Percentiles rank a stretch among this genome's conserved stretches.
These are phyloP conservation scores for Russula compacta DNA, from an alignment of 768 basidiomycete genomes.

Conservation along the genomic window DNA sequence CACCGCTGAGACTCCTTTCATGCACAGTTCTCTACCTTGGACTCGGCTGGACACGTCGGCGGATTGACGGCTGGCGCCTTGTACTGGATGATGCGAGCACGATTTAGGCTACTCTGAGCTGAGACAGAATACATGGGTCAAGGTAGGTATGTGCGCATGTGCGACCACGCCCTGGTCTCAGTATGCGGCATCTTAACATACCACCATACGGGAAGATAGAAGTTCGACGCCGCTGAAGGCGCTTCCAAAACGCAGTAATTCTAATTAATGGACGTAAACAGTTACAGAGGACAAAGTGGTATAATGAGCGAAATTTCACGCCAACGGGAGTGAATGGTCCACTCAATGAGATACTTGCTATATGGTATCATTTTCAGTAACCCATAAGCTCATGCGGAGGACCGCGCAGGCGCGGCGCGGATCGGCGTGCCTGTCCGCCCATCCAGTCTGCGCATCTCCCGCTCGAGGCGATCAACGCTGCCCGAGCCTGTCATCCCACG, in stretches of 20 bases:
- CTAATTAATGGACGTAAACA: slow-evolving; percentile 1
- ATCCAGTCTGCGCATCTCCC: slow-evolving; percentile 74
- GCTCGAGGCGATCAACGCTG: slow-evolving; percentile 60
- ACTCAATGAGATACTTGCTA: neutral
- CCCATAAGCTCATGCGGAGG: neutral
- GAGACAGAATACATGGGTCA: neutral
- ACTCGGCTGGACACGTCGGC: slow-evolving; percentile 16
- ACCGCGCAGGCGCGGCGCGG: neutral
- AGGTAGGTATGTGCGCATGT: neutral
- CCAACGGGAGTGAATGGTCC: neutral
- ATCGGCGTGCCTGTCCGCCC: slow-evolving; percentile 69
- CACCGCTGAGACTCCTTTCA: neutral
- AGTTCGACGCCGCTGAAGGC: neutral
- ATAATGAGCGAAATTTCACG: neutral
- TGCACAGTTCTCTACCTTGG: slow-evolving; percentile 5
- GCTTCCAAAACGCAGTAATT: neutral
- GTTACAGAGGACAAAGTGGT: neutral
- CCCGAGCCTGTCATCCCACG: slow-evolving; percentile 31
- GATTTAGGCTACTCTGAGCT: neutral
- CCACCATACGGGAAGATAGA: neutral
- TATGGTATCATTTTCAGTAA: neutral
- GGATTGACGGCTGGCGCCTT: slow-evolving; percentile 13
- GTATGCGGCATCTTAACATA: neutral
- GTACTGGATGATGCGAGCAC: slow-evolving; percentile 11
- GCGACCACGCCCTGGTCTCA: neutral